These are phyloP conservation scores for Saccharomyces kudriavzevii DNA, from an alignment of 805 yeast genomes.

Conservation along the genomic window DNA sequence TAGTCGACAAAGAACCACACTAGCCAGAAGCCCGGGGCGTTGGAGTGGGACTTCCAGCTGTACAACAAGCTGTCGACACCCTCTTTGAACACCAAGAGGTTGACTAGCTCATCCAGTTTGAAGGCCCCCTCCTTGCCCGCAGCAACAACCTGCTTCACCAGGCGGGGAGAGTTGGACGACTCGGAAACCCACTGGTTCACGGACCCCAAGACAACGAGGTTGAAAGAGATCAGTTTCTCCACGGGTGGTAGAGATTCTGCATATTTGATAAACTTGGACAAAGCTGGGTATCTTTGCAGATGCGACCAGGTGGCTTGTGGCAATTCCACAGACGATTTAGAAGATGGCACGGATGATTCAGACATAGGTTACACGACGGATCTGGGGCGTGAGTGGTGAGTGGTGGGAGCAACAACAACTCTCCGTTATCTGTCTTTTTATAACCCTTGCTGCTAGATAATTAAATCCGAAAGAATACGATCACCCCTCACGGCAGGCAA, in stretches of 20 bases:
- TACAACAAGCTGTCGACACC: conserved; percentile 23
- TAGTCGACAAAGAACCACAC: conserved; percentile 24
- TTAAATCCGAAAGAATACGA: background rate
- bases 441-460: background rate
- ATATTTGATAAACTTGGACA: background rate
- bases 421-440: background rate
- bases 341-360: background rate
- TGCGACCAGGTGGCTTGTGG: background rate
- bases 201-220: background rate
- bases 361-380: background rate
- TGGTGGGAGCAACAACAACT: conserved; percentile 3
- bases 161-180: background rate
- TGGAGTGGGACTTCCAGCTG: conserved; percentile 12
- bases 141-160: background rate
- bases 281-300: conserved; percentile 1
- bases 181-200: background rate
- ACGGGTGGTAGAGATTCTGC: background rate
- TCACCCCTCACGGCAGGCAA: background rate
- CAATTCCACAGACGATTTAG: background rate
- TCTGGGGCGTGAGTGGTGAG: background rate
- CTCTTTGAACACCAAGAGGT: conserved; percentile 23
- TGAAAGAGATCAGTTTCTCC: background rate
- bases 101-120: conserved; percentile 18
- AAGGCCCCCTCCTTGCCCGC: background rate
- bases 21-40: conserved; percentile 25